Evolutionary conservation across 257 asterid genomes (phyloP).

Genomic region (Solanum clarkiae): DNA sequence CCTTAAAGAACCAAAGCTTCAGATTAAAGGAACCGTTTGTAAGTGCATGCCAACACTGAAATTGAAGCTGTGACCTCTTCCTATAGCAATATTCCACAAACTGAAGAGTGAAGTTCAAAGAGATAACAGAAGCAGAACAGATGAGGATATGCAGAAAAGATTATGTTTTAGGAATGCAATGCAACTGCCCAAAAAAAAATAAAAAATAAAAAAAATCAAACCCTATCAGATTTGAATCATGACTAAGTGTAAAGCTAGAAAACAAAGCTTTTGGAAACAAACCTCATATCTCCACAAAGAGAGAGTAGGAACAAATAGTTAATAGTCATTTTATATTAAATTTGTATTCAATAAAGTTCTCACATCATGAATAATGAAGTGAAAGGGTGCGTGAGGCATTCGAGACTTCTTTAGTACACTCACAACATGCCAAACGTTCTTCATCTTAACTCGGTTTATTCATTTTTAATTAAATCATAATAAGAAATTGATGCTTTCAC

Average conservation of each 20-base stretch:
- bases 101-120: neutral
- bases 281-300: neutral
- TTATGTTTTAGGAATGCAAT: neutral
- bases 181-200: neutral
- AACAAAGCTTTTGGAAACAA: neutral
- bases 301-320: neutral
- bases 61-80: neutral
- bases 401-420: neutral
- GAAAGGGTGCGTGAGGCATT: neutral
- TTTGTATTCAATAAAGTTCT: neutral
- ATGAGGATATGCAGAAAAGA: neutral
- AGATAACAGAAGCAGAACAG: neutral
- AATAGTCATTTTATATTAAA: neutral
- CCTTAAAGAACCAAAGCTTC: neutral
- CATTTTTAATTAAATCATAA: neutral
- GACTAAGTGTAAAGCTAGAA: neutral
- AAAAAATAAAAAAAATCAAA: neutral
- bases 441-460: neutral
- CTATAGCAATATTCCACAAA: neutral
- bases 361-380: neutral
- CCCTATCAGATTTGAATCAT: neutral
- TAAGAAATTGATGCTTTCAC: neutral
- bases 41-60: neutral
- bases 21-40: neutral
- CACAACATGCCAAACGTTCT: neutral